phyloP scores from a whole-genome alignment of 768 basidiomycete species.

The Phanerochaete carnosa region DNA sequence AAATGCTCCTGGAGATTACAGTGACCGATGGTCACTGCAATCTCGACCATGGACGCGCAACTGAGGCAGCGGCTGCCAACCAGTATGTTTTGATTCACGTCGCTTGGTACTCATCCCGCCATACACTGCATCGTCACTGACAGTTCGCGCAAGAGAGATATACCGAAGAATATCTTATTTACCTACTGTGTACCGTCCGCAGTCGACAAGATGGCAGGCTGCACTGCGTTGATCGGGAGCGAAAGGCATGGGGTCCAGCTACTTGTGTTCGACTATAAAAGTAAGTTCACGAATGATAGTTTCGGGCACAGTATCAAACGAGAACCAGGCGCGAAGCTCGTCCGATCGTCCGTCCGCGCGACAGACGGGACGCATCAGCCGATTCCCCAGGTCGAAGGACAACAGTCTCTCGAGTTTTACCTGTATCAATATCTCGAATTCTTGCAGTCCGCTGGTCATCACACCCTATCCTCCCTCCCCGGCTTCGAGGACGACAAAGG shows the following conservation, averaged over 20 bases:
- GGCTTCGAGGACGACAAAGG: slow-evolving; percentile 21
- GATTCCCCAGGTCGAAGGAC: too few species aligned
- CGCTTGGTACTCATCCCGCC: too few species aligned
- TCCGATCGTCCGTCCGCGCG: too few species aligned
- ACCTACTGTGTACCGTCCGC: slow-evolving; percentile 20
- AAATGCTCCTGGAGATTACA: slow-evolving; percentile 21
- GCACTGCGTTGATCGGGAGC: slow-evolving; percentile 12
- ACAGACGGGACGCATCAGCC: too few species aligned
- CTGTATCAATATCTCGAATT: slow-evolving; percentile 19
- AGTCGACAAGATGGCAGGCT: slow-evolving; percentile 10
- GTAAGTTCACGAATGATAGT: too few species aligned
- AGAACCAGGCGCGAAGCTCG: background rate
- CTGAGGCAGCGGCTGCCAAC: background rate
- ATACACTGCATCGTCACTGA: background rate
- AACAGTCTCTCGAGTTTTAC: slow-evolving; percentile 13
- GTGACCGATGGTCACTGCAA: slow-evolving; percentile 23
- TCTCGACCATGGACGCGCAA: slow-evolving; percentile 9
- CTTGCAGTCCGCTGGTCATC: slow-evolving; percentile 19
- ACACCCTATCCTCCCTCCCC: slow-evolving; percentile 25
- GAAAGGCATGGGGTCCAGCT: slow-evolving; percentile 13
- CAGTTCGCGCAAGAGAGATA: background rate
- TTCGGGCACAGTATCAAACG: too few species aligned
- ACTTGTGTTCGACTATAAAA: slow-evolving; percentile 11
- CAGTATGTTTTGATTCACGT: slow-evolving; percentile 5
- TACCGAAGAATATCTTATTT: background rate